A percentile compares a stretch with the other conserved stretches of the same genome.
phyloP scores from a whole-genome alignment of 768 basidiomycete genomes.

The Dacryopinax primogenitus region DNA sequence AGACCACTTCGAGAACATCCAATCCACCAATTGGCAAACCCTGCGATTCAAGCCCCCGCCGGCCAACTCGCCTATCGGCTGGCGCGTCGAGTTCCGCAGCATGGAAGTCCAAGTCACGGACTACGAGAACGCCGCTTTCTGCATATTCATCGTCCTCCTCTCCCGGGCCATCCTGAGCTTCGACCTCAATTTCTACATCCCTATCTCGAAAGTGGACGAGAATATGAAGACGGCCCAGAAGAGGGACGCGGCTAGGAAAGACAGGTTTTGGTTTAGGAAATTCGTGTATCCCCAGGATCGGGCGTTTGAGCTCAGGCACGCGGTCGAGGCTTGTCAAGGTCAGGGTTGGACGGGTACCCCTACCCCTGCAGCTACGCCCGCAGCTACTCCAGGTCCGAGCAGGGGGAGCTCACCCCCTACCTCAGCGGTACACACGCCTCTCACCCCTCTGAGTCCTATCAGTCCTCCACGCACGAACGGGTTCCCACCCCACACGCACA shows the following conservation, averaged over 20 bases:
- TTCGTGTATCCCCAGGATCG: conserved; percentile 53
- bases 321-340: conserved; percentile 17
- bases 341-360: conserved; percentile 27
- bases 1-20: conserved; percentile 98
- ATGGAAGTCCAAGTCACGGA: conserved; percentile 99
- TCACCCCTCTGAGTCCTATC: conserved; percentile 7
- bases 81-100: conserved; percentile 95
- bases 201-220: conserved; percentile 96
- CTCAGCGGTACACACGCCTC: conserved; percentile 11
- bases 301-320: conserved; percentile 19
- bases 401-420: neutral
- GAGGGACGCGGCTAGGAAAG: conserved; percentile 58
- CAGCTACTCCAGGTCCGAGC: conserved; percentile 23
- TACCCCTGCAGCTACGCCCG: conserved; percentile 34
- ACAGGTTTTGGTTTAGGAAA: conserved; percentile 84
- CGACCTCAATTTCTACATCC: conserved; percentile 88
- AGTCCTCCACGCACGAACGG: neutral
- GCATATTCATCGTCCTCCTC: conserved; percentile 85
- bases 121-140: conserved; percentile 96
- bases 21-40: conserved; percentile 99
- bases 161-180: conserved; percentile 87
- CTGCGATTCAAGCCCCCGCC: conserved; percentile 97
- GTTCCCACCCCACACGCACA: neutral
- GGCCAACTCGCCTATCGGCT: conserved; percentile 80
- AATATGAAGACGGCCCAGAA: conserved; percentile 88